These are phyloP conservation scores for Alternaria rosae DNA, from an alignment of 2,329 filamentous ascomycete genomes.

Conservation along the genomic window DNA sequence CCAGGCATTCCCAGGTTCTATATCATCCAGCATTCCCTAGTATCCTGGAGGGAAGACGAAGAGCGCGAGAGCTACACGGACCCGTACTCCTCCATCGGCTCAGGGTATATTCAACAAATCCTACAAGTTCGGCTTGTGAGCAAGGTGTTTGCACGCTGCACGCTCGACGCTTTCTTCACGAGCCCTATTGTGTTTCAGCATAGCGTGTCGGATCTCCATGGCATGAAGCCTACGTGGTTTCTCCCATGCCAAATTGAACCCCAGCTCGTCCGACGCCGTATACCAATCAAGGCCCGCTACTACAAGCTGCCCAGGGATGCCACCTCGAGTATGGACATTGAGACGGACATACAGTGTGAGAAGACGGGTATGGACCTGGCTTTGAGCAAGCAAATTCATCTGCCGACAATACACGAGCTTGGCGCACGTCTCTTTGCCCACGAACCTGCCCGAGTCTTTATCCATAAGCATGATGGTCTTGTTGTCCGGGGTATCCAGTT, in stretches of 20 bases:
- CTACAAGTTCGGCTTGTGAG: too few relatives aligned
- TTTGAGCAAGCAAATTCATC: neutral
- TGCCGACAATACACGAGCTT: neutral
- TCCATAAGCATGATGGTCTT: neutral
- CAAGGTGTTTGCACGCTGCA: neutral
- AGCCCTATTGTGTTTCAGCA: neutral
- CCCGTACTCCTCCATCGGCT: too few relatives aligned
- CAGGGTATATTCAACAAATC: too few relatives aligned
- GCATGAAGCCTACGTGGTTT: neutral
- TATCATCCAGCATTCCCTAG: too few relatives aligned
- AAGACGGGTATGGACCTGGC: neutral
- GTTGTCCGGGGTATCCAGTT: neutral
- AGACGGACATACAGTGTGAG: neutral
- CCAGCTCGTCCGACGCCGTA: neutral
- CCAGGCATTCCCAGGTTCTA: too few relatives aligned
- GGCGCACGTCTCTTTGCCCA: too few relatives aligned
- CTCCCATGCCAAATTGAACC: neutral
- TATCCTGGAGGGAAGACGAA: neutral
- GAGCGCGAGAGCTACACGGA: too few relatives aligned
- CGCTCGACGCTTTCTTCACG: neutral
- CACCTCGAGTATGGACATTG: too few relatives aligned
- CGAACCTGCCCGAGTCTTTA: neutral
- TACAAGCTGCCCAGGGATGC: too few relatives aligned
- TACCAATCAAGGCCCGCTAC: too few relatives aligned
- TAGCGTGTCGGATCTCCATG: neutral